These are phyloP conservation scores for Simplicillium aogashimaense DNA, from an alignment of 2,329 filamentous ascomycete genomes.

Conservation along the genomic window DNA sequence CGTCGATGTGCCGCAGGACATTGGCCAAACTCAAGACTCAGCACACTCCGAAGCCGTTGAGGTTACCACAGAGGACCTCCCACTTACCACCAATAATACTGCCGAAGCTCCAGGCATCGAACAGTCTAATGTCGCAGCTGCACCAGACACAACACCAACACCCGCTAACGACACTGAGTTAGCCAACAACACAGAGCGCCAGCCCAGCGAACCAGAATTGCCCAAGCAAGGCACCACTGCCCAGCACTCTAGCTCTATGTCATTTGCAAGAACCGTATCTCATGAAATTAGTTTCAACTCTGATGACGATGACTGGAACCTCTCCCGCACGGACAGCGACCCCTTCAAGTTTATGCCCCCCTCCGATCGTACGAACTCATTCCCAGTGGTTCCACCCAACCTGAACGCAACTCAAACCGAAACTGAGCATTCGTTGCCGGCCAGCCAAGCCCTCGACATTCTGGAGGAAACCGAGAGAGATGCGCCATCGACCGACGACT, in stretches of 20 bases:
- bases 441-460: slow-evolving; percentile 43
- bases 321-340: slow-evolving; percentile 42
- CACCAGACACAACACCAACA: not conserved
- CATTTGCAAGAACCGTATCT: slow-evolving; percentile 54
- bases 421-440: slow-evolving; percentile 27
- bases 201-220: not conserved
- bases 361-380: slow-evolving; percentile 52
- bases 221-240: slow-evolving; percentile 19
- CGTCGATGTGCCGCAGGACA: too few species aligned
- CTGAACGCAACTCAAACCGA: slow-evolving; percentile 19
- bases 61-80: too few species aligned
- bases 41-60: too few species aligned
- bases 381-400: slow-evolving; percentile 37
- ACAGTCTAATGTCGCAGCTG: not conserved
- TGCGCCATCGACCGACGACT: not conserved
- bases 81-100: too few species aligned
- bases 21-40: too few species aligned
- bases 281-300: slow-evolving; percentile 50
- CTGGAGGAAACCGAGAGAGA: slow-evolving; percentile 28
- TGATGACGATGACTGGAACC: slow-evolving; percentile 47
- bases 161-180: too few species aligned
- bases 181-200: not conserved
- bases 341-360: slow-evolving; percentile 51
- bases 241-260: slow-evolving; percentile 51
- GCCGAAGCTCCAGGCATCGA: too few species aligned